phyloP scores from a whole-genome alignment of 1,284 basidiomycete genomes.

The Schizophyllum amplum region DNA sequence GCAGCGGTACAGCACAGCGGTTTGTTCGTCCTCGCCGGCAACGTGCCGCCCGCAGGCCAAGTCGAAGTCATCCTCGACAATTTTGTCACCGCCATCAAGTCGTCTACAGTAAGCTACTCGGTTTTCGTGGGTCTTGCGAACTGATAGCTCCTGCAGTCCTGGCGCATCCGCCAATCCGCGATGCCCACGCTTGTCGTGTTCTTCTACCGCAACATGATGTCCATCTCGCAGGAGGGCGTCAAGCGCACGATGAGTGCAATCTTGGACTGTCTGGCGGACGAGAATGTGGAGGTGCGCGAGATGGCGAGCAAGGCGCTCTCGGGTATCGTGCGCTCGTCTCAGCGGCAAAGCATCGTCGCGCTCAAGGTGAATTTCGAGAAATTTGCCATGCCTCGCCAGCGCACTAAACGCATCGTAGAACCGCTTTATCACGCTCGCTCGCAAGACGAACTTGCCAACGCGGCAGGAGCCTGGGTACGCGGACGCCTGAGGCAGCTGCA shows the following conservation, averaged over 20 bases:
- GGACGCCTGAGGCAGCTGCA: conserved; percentile 74
- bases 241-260: conserved; percentile 74
- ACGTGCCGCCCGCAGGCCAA: conserved; percentile 55
- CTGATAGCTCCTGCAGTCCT: conserved; percentile 41
- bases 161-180: conserved; percentile 71
- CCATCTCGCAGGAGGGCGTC: conserved; percentile 60
- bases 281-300: conserved; percentile 91
- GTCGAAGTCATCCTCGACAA: conserved; percentile 51
- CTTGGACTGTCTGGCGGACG: conserved; percentile 78
- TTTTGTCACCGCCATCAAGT: conserved; percentile 60
- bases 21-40: conserved; percentile 70
- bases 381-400: conserved; percentile 5
- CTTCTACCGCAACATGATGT: conserved; percentile 80
- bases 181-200: conserved; percentile 73
- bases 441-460: conserved; percentile 59
- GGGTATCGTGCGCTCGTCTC: conserved; percentile 88
- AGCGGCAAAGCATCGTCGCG: conserved; percentile 80
- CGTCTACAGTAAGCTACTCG: conserved; percentile 45
- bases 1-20: conserved; percentile 63
- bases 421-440: conserved; percentile 65
- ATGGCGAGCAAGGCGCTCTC: conserved; percentile 89
- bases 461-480: conserved; percentile 70
- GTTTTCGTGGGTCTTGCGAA: conserved; percentile 7
- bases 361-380: conserved; percentile 55
- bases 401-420: too few relatives aligned